Conservation (phyloP, 169 alveolate genomes). For the Perkinsus marinus region DNA sequence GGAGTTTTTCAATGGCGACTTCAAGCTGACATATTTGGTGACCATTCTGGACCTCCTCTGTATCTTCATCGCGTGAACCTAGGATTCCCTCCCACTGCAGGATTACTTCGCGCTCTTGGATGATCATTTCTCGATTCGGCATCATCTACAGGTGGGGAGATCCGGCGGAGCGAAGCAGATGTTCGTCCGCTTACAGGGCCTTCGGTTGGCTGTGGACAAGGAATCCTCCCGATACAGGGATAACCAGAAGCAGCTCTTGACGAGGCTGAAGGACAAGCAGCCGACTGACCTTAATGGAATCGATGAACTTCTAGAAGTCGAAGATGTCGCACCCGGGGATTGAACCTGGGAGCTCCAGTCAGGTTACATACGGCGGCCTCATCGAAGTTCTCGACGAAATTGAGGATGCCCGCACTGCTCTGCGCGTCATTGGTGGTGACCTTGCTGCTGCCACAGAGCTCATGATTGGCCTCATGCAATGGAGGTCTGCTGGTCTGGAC, state of each 20-base stretch:
- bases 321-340: not conserved
- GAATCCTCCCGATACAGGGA: not conserved
- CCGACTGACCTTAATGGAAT: not conserved
- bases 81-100: not conserved
- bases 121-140: not conserved
- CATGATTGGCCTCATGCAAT: not conserved
- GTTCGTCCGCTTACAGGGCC: not conserved
- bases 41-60: not conserved
- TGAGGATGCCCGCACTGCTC: not conserved
- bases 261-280: not conserved
- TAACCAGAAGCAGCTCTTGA: not conserved
- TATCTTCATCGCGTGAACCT: not conserved
- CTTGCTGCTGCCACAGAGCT: not conserved
- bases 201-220: not conserved
- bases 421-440: not conserved
- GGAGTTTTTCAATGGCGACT: not conserved
- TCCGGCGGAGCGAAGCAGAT: not conserved
- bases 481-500: not conserved
- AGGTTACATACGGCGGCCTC: not conserved
- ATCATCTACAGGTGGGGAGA: not conserved
- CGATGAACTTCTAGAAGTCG: not conserved
- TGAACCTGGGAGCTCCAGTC: not conserved
- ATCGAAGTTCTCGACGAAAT: not conserved
- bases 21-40: not conserved
- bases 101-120: not conserved